phyloP scores from a whole-genome alignment of 768 basidiomycete species.

The Podaxis mareebaensis region DNA sequence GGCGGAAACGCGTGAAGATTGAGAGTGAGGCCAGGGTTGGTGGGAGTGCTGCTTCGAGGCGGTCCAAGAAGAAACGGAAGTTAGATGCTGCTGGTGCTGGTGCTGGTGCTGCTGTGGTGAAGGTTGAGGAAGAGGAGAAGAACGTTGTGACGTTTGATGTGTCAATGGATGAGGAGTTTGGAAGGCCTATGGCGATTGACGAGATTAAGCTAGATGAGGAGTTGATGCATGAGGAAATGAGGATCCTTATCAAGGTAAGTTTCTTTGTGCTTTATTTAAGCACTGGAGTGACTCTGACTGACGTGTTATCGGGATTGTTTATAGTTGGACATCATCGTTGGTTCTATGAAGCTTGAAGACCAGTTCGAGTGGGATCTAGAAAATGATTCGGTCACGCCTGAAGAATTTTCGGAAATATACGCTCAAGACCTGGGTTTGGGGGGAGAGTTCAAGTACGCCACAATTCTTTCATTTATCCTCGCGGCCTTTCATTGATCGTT shows the following conservation, averaged over 20 bases:
- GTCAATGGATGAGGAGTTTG: conserved; percentile 25
- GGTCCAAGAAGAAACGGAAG: conserved; percentile 22
- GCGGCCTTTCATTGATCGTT: conserved; percentile 6
- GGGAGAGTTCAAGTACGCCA: conserved; percentile 87
- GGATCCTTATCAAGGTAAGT: conserved; percentile 86
- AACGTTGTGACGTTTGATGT: conserved; percentile 22
- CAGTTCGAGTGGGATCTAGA: conserved; percentile 98
- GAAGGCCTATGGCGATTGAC: conserved; percentile 51
- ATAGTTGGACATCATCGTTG: conserved; percentile 94
- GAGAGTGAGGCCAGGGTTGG: conserved; percentile 17
- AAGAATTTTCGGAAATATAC: conserved; percentile 90
- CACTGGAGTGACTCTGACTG: conserved; percentile 12
- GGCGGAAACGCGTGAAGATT: conserved; percentile 56
- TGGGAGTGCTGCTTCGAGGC: conserved; percentile 14
- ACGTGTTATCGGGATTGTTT: conserved; percentile 1
- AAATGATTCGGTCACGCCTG: conserved; percentile 77
- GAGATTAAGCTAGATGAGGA: conserved; percentile 68
- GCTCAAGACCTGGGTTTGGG: conserved; percentile 82
- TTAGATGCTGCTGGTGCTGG: conserved; percentile 19
- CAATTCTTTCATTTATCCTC: not conserved
- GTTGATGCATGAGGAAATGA: conserved; percentile 77
- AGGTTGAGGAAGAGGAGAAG: conserved; percentile 22
- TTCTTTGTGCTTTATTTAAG: conserved; percentile 4
- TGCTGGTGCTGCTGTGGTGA: conserved; percentile 18
- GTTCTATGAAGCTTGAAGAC: conserved; percentile 90